phyloP scores from a whole-genome alignment of 306 rosid species.

The Rosa multiflora region DNA sequence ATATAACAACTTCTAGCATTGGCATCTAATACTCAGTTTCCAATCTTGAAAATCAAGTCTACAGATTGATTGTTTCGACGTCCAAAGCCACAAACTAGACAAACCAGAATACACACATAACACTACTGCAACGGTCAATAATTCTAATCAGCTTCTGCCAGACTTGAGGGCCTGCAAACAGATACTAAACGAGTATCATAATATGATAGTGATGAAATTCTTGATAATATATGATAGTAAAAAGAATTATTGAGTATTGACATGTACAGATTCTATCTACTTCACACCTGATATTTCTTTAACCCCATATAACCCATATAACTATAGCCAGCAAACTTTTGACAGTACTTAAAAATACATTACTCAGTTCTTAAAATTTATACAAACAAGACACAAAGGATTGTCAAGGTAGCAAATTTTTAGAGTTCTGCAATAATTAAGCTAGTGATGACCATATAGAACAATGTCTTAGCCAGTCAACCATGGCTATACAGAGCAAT shows the following conservation, averaged over 20 bases:
- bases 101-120: constrained; percentile 12
- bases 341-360: too few relatives aligned
- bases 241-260: neutral
- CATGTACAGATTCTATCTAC: neutral
- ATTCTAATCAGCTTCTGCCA: neutral
- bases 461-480: neutral
- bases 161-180: neutral
- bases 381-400: neutral
- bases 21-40: constrained; percentile 14
- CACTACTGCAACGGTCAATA: neutral
- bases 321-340: neutral
- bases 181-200: neutral
- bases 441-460: neutral
- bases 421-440: neutral
- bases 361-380: neutral
- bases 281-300: neutral
- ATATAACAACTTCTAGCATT: neutral
- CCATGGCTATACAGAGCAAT: neutral
- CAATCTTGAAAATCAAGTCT: constrained; percentile 20
- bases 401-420: neutral
- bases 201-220: neutral
- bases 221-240: neutral
- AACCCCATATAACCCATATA: neutral
- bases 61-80: constrained; percentile 13
- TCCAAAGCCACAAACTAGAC: constrained; percentile 10